Evolutionary conservation across 2,329 filamentous ascomycete species (phyloP).

Genomic region (Alternaria incomplexa): DNA sequence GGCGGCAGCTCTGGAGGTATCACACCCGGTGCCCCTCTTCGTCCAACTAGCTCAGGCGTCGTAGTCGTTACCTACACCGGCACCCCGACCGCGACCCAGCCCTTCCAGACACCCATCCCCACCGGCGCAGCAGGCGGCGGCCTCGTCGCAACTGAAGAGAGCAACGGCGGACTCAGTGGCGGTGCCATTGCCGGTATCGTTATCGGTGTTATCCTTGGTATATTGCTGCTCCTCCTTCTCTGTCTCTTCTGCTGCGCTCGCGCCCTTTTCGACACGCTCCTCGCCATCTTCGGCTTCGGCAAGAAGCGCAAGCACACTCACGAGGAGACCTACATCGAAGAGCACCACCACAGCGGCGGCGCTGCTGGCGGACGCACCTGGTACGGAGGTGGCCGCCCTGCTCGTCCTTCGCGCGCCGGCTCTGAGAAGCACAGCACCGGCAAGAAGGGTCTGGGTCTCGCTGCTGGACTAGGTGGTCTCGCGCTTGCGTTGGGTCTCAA

Average conservation of each 20-base stretch:
- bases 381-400: constrained; percentile 51
- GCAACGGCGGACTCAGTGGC: constrained; percentile 60
- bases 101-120: constrained; percentile 60
- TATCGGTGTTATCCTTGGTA: constrained; percentile 72
- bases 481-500: constrained; percentile 55
- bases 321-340: constrained; percentile 68
- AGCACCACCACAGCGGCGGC: constrained; percentile 68
- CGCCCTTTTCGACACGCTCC: constrained; percentile 62
- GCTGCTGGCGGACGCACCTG: constrained; percentile 59
- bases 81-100: constrained; percentile 54
- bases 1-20: constrained; percentile 56
- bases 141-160: constrained; percentile 34
- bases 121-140: constrained; percentile 56
- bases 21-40: constrained; percentile 58
- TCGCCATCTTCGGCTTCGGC: constrained; percentile 67
- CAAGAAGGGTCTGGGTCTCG: constrained; percentile 47
- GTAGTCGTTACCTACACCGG: constrained; percentile 56
- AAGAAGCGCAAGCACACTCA: constrained; percentile 53
- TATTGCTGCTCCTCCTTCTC: constrained; percentile 70
- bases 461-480: constrained; percentile 52
- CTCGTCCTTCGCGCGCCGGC: constrained; percentile 40
- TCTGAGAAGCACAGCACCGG: constrained; percentile 44
- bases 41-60: constrained; percentile 61
- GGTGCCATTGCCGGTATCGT: constrained; percentile 84
- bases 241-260: constrained; percentile 73